phyloP scores from a whole-genome alignment of 805 yeast genomes.

The Zygoascus bituminiphila region DNA sequence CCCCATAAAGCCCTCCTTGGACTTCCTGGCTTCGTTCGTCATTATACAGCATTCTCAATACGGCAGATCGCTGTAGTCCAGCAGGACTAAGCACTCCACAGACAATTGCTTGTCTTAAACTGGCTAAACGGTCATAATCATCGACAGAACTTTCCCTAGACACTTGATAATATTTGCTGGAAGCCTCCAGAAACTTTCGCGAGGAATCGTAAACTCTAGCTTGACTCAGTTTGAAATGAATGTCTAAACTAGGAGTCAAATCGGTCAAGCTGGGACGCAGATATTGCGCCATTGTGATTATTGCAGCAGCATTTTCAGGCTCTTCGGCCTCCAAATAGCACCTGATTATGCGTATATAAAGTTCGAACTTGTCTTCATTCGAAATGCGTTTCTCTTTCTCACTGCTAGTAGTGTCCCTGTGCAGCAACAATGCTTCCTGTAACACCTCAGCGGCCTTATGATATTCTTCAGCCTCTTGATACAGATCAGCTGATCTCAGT shows the following conservation, averaged over 20 bases:
- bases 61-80: conserved; percentile 24
- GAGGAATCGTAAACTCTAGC: conserved; percentile 27
- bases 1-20: conserved; percentile 7
- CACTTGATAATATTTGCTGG: conserved; percentile 24
- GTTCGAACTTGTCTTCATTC: conserved; percentile 19
- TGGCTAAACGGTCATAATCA: conserved; percentile 19
- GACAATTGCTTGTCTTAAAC: conserved; percentile 23
- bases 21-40: conserved; percentile 22
- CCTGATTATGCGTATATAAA: conserved; percentile 22
- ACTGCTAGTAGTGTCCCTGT: conserved; percentile 2
- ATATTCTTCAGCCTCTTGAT: conserved; percentile 14
- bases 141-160: conserved; percentile 20
- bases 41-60: conserved; percentile 20
- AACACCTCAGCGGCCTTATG: conserved; percentile 21
- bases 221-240: conserved; percentile 25
- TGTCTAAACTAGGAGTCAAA: conserved; percentile 8
- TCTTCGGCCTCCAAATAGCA: conserved; percentile 23
- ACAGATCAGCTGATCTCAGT: conserved; percentile 21
- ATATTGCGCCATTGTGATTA: conserved; percentile 21
- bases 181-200: conserved; percentile 25
- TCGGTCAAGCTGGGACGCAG: conserved; percentile 16
- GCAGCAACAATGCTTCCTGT: conserved; percentile 15
- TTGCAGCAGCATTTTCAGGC: conserved; percentile 21
- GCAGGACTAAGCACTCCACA: conserved; percentile 28
- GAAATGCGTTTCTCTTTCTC: conserved; percentile 11